Evolutionary conservation across 169 alveolate genomes (phyloP), one percentile per base, ranked within the genome.

Genomic region (Cryptosporidium sp.): DNA sequence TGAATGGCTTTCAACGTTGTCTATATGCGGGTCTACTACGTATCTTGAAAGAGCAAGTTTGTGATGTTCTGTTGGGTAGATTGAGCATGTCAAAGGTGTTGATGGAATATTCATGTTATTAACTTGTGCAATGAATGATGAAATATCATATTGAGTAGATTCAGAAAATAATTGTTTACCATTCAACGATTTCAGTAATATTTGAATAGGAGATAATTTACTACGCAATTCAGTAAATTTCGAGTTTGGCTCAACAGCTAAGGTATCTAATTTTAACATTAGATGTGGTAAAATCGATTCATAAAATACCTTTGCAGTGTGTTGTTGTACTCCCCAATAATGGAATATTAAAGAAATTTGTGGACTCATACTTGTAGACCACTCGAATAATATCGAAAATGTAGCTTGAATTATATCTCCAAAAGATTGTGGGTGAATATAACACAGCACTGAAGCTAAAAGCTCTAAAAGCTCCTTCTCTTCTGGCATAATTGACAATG

Each of bases 341-440:
- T 80, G 89, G 35, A 80, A 80, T 31, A 80, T 80, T 29, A 80
- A 51, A 2, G 89, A 61, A 23, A 80, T 65, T 80, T 80, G 89
- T 21, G 89, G 75, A 33, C 89, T 80, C 72, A 80, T 80, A 35
- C 29, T 62, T 16, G 68, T 80, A 18, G 89, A 80, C 89, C 89
- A 80, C 60, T 80, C 89, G 4, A 80, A 65, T 26, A 80, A 65
- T 35, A 80, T 33, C 7, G 89, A 53, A 18, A 80, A 80, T 14
- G 89, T 80, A 37, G 89, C 75, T 60, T 80, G 89, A 44, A 80
- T 80, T 37, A 80, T 80, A 29, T 80, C 89, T 8, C 89, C 89
- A 33, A 80, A 80, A 23, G 89, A 80, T 62, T 80, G 89, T 1
- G 89, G 89, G 29, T 80, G 89, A 65, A 80, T 80, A 42, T 80